These are phyloP conservation scores for Populus euphratica DNA, from an alignment of 345 rosid species.

Conservation along the genomic window DNA sequence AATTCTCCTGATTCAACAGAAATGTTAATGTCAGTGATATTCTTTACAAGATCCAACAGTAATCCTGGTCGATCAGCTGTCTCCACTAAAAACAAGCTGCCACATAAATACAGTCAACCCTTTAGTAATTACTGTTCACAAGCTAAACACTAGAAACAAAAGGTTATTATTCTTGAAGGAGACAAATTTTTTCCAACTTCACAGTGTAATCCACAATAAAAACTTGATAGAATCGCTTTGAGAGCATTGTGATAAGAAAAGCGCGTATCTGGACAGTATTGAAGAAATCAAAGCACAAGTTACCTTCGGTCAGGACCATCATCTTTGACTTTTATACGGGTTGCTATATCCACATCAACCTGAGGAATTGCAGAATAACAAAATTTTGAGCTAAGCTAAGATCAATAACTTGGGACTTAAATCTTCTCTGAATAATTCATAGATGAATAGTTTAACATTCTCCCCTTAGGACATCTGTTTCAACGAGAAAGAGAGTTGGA, in stretches of 20 bases:
- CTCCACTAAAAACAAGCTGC: constrained; percentile 86
- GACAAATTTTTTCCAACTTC: neutral
- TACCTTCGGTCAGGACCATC: constrained; percentile 88
- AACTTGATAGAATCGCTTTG: neutral
- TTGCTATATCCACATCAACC: constrained; percentile 97
- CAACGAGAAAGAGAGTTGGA: neutral
- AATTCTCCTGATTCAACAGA: constrained; percentile 95
- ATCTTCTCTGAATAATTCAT: constrained; percentile 9
- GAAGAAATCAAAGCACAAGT: constrained; percentile 16
- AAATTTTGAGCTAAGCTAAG: constrained; percentile 17
- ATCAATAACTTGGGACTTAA: neutral
- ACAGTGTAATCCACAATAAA: neutral
- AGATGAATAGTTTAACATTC: neutral
- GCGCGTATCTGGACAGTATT: constrained; percentile 1
- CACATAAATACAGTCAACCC: neutral
- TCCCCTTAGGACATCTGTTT: neutral
- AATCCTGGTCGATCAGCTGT: constrained; percentile 95
- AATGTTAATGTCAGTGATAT: constrained; percentile 65
- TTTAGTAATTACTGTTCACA: neutral
- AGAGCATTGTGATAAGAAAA: neutral
- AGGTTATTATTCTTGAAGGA: neutral
- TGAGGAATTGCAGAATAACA: constrained; percentile 27
- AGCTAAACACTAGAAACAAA: neutral
- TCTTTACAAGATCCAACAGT: constrained; percentile 83
- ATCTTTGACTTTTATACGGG: constrained; percentile 55